Evolutionary conservation across 2,329 filamentous ascomycete species (phyloP), one percentile per base, ranked within the genome.

Genomic region (Diplodia seriata): DNA sequence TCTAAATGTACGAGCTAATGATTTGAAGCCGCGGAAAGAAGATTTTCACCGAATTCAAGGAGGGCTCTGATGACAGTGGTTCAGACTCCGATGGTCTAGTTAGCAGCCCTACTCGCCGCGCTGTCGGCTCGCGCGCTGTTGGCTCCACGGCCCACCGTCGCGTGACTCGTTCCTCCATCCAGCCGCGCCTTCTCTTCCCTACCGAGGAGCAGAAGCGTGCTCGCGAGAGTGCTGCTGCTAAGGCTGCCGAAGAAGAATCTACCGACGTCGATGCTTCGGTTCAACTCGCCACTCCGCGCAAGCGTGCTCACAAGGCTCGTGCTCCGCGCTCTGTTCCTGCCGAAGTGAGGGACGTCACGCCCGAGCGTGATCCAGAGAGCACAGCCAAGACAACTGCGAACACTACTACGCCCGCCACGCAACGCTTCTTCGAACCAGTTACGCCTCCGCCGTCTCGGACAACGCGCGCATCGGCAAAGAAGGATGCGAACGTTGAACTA

Each of bases 151-250:
- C 77, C 51, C 72, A 77, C 40, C 83, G 84, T 36, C 87, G 84
- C 26, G 79, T 90, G 65, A 90, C 89, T 29, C 88, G 90, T 68
- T 89, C 89, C n/a, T 83, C 86, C 1, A 84, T 93, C 75, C 90
- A 91, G 78, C 91, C 91, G 15, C 87, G 90, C 40, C 85, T 92
- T 9, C 85, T 94, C 8, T 94, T 92, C 79, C 87, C 88, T 4
- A 78, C 81, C 50, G 81, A 81, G 70, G 83, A 83, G 71, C 76
- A 83, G 69, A 76, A 81, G 75, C 72, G 78, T 74, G 72, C 78
- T 61, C 77, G 78, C 29, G 79, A 81, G 68, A 76, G 80, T 33
- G 74, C 76, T 55, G 74, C 74, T 1, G 75, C 76, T 1, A n/a
- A 51, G 9, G 85, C 88, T 62, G 87, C 89, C 65, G 88, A 91